Base-by-base conservation (phyloP, 805 yeast genomes). In the Suhomyces vadensis region DNA sequence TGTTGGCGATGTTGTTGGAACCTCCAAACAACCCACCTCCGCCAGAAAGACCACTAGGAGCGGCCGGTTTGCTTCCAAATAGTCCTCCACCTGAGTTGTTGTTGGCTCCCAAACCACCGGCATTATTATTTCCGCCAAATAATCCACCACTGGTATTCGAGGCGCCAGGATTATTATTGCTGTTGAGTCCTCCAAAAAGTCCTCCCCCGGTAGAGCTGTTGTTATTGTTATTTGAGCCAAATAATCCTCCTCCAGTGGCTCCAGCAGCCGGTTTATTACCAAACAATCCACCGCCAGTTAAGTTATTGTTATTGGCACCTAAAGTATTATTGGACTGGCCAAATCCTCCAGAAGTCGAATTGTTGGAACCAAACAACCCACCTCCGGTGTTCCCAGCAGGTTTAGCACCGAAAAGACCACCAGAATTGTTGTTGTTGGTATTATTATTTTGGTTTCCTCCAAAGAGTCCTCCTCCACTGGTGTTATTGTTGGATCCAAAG, bases 291-390 rank as follows among this genome's bases (percentile, higher is more conserved):
- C 42, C 42, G 7, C 33, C 33, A 33, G 36, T 19, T 6, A 16
- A 17, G 22, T 20, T 44, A 38, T 29, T 37, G 16, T 16, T 33
- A 38, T 29, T 37, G 24, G 20, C 31, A 7, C 35, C 45, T 14
- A 47, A n/a, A 11, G 47, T 27, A 21, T 42, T 44, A 10, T 46
- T 50, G 8, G 56, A 55, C 31, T 57, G 60, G 14, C 69, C 69
- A 24, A 58, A 44, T 3, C 60, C 60, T 11, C 57, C 56, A 17
- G 48, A 36, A 22, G 53, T 21, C 24, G 51, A 37, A 19, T 47
- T 53, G 35, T 48, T 55, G 50, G 56, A 42, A 20, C 80, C 79
- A 57, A 78, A 76, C 24, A 75, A 56, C 22, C 76, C 63, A 38
- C 76, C 80, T 29, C 78, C 77, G 21, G 69, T 56, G 20, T 67